Base-by-base conservation (phyloP, 2,329 filamentous ascomycete genomes). In the Cyphellophora europaea region DNA sequence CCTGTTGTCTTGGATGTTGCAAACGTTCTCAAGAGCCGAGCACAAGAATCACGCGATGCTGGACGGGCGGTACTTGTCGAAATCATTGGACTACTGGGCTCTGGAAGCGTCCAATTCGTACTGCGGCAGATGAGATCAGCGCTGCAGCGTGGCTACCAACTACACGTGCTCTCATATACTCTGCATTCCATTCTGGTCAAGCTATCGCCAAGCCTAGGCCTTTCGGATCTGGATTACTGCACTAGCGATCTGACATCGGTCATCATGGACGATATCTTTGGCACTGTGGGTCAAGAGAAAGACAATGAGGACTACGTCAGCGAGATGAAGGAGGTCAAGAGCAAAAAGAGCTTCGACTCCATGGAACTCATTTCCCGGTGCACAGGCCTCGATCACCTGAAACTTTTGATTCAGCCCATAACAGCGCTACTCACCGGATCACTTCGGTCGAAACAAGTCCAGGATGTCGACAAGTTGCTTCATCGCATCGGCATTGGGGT, bases 201-300 rank as follows among this genome's bases (percentile, higher is more conserved):
- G 4, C 76, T 80, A 6, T 76, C 81, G 8, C 79, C 85, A 6
- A 69, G 75, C 2, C 82, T 86, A 50, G 67, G 76, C 27, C 78
- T 86, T 12, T 91, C 93, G 15, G 86, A 89, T 48, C 65, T 98
- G 18, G 86, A 98, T 53, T 88, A 95, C 53, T 94, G 88, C 52
- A 66, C 95, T 6, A 65, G 73, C 3, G 71, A 81, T 8, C 77
- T 96, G 28, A 78, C 93, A 30, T 72, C 76, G 2, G 76, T 98
- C 28, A 80, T 96, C 44, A 91, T 98, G 84, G 91, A 98, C 52
- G 93, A 98, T 54, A 91, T 93, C 10, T 98, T 98, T 53, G 93
- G 93, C 18, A 76, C 78, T 5, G 82, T 82, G 19, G 91, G 91
- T 2, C 83, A 94, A 61, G 89, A 98, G 54, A 98, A 98, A 59